These are phyloP conservation scores for Penicillium nordicum DNA, from an alignment of 2,329 filamentous ascomycete species.

Conservation along the genomic window DNA sequence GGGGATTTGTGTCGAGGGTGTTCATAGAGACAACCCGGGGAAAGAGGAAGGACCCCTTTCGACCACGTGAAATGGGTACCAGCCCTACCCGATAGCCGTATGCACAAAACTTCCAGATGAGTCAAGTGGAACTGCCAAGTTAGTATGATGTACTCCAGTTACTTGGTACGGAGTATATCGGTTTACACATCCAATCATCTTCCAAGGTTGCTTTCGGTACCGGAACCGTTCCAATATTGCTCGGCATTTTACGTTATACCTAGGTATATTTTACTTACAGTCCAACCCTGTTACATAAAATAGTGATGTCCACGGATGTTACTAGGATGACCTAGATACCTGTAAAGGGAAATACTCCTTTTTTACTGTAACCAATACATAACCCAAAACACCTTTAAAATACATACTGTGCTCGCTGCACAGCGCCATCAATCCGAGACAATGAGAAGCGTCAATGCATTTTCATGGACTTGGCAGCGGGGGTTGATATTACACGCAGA, in stretches of 20 bases:
- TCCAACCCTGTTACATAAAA: no score
- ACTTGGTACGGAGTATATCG: background rate
- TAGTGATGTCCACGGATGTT: no score
- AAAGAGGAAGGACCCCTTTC: background rate
- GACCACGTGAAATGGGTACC: background rate
- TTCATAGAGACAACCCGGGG: background rate
- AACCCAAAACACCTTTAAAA: background rate
- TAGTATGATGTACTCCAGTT: background rate
- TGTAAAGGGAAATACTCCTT: background rate
- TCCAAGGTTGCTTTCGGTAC: background rate
- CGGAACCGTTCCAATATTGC: background rate
- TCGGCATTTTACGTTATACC: background rate
- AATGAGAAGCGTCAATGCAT: background rate
- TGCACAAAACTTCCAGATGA: background rate
- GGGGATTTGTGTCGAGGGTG: background rate
- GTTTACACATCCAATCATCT: background rate
- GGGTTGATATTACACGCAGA: background rate
- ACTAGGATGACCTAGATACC: no score
- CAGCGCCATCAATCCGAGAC: background rate
- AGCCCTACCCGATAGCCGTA: slow-evolving; percentile 19
- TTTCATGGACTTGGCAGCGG: background rate
- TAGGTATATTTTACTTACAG: no score
- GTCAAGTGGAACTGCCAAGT: background rate
- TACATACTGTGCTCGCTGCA: background rate
- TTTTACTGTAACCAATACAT: no score